Conservation (phyloP, 768 basidiomycete genomes). For the Leucocoprinus sp. region DNA sequence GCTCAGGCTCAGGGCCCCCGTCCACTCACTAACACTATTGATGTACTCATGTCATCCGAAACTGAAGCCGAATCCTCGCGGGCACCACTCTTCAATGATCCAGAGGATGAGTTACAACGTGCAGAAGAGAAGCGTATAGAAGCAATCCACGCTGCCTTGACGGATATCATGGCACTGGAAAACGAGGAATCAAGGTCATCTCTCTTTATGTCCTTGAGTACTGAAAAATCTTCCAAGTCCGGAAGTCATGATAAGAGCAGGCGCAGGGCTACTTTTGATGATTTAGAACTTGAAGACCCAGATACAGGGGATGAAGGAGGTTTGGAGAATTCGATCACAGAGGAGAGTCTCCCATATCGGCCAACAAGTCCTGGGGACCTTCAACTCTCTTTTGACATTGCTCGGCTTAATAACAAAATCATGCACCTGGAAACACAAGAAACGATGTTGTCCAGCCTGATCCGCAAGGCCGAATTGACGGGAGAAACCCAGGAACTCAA, state of each 20-base stretch:
- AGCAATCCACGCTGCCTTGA: slow-evolving; percentile 92
- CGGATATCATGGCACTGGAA: slow-evolving; percentile 90
- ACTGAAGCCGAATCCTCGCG: slow-evolving; percentile 44
- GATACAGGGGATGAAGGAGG: slow-evolving; percentile 38
- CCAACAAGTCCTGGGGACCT: slow-evolving; percentile 86
- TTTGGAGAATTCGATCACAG: slow-evolving; percentile 23
- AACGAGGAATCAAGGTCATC: slow-evolving; percentile 24
- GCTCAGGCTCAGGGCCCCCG: slow-evolving; percentile 28
- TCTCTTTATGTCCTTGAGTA: slow-evolving; percentile 12
- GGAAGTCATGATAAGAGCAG: slow-evolving; percentile 12
- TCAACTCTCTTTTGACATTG: slow-evolving; percentile 81
- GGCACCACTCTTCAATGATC: slow-evolving; percentile 75
- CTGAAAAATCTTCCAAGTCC: slow-evolving; percentile 9
- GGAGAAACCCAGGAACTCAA: slow-evolving; percentile 83
- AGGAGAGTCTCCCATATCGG: slow-evolving; percentile 46
- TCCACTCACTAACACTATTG: slow-evolving; percentile 49
- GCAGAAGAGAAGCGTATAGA: slow-evolving; percentile 84
- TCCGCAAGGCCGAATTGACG: slow-evolving; percentile 91
- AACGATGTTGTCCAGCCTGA: slow-evolving; percentile 74
- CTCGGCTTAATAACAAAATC: slow-evolving; percentile 68
- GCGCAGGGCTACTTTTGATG: slow-evolving; percentile 22
- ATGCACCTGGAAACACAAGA: slow-evolving; percentile 73
- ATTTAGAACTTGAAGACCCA: slow-evolving; percentile 34
- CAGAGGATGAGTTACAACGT: slow-evolving; percentile 60
- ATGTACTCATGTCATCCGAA: slow-evolving; percentile 72